Evolutionary conservation across 441 rosid species (phyloP).

Genomic region (Omphalea diandra): DNA sequence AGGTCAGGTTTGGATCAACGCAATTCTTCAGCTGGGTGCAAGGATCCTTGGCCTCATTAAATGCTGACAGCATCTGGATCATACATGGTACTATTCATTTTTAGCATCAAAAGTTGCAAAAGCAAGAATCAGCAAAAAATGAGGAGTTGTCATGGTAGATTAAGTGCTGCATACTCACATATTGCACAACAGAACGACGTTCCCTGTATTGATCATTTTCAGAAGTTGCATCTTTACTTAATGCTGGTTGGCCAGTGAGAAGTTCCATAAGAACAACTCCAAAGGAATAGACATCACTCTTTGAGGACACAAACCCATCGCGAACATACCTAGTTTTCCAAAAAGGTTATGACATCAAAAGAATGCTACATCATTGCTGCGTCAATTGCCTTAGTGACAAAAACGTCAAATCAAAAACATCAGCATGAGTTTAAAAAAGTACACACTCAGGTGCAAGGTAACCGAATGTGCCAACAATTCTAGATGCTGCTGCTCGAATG

Average conservation of each 20-base stretch:
- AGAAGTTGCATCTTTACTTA: constrained; percentile 23
- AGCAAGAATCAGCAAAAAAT: background rate
- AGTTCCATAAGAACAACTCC: constrained; percentile 39
- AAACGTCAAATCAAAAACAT: background rate
- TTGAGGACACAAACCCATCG: constrained; percentile 35
- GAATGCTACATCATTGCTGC: background rate
- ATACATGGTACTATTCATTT: background rate
- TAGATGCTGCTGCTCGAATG: constrained; percentile 28
- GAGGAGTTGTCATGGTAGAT: background rate
- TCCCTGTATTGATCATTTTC: constrained; percentile 18
- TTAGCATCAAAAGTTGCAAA: background rate
- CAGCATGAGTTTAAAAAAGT: background rate
- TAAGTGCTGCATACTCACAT: constrained; percentile 20
- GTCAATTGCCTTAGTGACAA: background rate
- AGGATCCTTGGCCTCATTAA: constrained; percentile 17
- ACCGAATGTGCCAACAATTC: constrained; percentile 40
- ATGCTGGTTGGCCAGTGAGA: constrained; percentile 34
- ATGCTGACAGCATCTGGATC: constrained; percentile 25
- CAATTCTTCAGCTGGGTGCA: constrained; percentile 20
- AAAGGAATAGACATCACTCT: constrained; percentile 34
- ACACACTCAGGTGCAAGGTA: constrained; percentile 41
- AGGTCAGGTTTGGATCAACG: constrained; percentile 26
- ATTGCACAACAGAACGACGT: constrained; percentile 33
- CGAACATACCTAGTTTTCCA: constrained; percentile 24
- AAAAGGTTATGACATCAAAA: background rate